Evolutionary conservation across 306 rosid species (phyloP), one percentile per base, ranked within the genome.

Genomic region (Oemleria cerasiformis): DNA sequence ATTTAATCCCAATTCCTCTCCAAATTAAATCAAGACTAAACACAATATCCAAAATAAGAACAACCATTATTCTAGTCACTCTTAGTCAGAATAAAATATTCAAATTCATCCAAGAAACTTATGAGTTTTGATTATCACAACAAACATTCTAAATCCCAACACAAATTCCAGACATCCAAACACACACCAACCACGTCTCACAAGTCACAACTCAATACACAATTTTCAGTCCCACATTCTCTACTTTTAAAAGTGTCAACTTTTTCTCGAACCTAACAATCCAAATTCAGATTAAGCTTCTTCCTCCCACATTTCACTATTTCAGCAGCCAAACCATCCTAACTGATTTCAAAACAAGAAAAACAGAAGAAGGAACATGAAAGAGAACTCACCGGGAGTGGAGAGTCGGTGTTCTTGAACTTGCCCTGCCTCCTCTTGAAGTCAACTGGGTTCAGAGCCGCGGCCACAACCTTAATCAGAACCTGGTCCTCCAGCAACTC

Each of bases 381-480:
- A 69, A 67, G 62, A 23, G 19, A 71, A 61, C 42, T 74, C 21
- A 91, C 98, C 90, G 97, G 95, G 76, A 94, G 97, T 20, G 96
- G 92, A 78, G 97, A 91, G 75, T 94, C 97, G 61, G 97, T 75
- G 78, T 86, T 89, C 86, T 87, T 77, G 80, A 94, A 94, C 82
- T 94, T 94, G 3, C 97, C 97, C 75, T 71, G 95, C 76, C 92
- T 83, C 66, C 97, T 85, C 84, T 94, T 94, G 69, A 69, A 81
- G 79, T 91, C 97, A 63, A 94, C 98, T 4, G 96, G 98, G 61
- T 94, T 94, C 70, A 94, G 98, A 58, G 97, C 96, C 1, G 97
- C 96, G 47, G 97, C 97, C 45, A 47, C 67, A 55, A 88, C 96
- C 78, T 77, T 89, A 49, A 94, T 63, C 70, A 91, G 86, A 15